These are phyloP conservation scores for Podila clonocystis DNA, from an alignment of 192 early-diverging fungal species.

Conservation along the genomic window DNA sequence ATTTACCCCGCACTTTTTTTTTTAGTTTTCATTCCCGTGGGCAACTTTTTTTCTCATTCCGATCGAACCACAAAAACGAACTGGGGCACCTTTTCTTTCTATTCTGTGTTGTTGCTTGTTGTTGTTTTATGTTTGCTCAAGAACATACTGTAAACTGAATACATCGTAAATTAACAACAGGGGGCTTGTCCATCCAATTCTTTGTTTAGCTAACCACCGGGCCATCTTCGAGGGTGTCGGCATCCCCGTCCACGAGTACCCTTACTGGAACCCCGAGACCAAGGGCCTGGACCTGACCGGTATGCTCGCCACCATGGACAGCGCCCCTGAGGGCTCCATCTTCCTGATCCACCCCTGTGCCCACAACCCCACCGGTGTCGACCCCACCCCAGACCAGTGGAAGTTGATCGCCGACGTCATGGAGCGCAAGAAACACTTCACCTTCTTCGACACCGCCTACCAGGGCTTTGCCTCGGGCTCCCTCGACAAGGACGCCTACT, in stretches of 20 bases:
- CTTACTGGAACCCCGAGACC: slow-evolving; percentile 87
- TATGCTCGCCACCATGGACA: slow-evolving; percentile 72
- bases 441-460: slow-evolving; percentile 99
- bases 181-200: not conserved
- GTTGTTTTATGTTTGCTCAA: too few relatives aligned
- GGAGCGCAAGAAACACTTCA: slow-evolving; percentile 80
- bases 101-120: too few relatives aligned
- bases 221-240: slow-evolving; percentile 90
- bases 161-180: not conserved
- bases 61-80: not conserved
- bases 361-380: slow-evolving; percentile 99
- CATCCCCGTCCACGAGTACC: slow-evolving; percentile 85
- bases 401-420: slow-evolving; percentile 88
- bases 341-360: slow-evolving; percentile 96
- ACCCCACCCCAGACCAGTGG: slow-evolving; percentile 96
- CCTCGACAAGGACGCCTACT: slow-evolving; percentile 90
- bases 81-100: too few relatives aligned
- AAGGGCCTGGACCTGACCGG: slow-evolving; percentile 84
- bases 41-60: not conserved
- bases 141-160: slow-evolving; percentile 1
- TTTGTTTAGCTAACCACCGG: slow-evolving; percentile 80
- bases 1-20: slow-evolving; percentile 7
- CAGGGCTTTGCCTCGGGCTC: slow-evolving; percentile 97
- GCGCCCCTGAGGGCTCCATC: slow-evolving; percentile 83
- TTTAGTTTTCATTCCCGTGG: slow-evolving; percentile 8